phyloP scores from a whole-genome alignment of 371 early-diverging fungal genomes.

The Mucor indicus region DNA sequence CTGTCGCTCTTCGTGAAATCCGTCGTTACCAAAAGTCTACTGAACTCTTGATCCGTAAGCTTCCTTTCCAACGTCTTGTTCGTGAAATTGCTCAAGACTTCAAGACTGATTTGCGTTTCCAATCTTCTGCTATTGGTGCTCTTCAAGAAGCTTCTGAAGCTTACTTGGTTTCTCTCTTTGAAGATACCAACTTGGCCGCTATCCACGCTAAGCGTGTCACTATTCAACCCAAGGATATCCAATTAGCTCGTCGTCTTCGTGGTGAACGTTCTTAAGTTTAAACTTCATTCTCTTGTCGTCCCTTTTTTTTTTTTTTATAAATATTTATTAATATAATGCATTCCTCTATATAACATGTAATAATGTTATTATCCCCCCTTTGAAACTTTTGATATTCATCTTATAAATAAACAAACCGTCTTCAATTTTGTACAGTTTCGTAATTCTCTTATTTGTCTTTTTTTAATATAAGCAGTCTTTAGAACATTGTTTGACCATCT shows the following conservation, averaged over 20 bases:
- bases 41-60: constrained; percentile 96
- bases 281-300: too few species aligned
- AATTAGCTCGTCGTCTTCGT: constrained; percentile 95
- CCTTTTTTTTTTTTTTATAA: not conserved
- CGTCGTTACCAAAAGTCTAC: constrained; percentile 98
- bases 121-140: constrained; percentile 95
- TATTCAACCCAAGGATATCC: constrained; percentile 99
- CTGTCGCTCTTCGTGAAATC: constrained; percentile 95
- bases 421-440: too few species aligned
- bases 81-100: constrained; percentile 95
- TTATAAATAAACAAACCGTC: too few species aligned
- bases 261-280: constrained; percentile 84
- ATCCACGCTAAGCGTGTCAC: constrained; percentile 99
- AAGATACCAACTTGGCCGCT: constrained; percentile 98
- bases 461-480: too few species aligned
- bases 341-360: too few species aligned
- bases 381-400: too few species aligned
- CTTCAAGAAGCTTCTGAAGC: constrained; percentile 99
- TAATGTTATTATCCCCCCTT: too few species aligned
- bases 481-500: too few species aligned
- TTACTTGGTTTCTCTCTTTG: constrained; percentile 95
- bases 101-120: constrained; percentile 98
- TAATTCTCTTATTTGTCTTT: too few species aligned
- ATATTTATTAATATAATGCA: too few species aligned
- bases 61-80: constrained; percentile 98